phyloP scores from a whole-genome alignment of 148 eudicot genomes.

The Dianthus caryophyllus region DNA sequence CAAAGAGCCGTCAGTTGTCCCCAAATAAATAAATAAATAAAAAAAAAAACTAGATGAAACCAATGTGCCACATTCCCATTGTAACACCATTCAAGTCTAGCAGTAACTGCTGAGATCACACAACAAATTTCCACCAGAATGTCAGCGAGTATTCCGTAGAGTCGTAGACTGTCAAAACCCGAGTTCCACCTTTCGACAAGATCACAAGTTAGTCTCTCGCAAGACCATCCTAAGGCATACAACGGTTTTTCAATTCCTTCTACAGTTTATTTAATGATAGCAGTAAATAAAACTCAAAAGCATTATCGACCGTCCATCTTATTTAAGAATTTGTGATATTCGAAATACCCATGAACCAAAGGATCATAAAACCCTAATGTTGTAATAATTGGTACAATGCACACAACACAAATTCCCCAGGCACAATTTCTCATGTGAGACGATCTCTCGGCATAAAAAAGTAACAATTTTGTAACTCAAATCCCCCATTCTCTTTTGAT shows the following conservation, averaged over 20 bases:
- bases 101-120: background rate
- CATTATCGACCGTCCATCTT: background rate
- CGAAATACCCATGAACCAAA: background rate
- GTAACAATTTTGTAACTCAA: too few species aligned
- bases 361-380: background rate
- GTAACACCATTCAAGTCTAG: background rate
- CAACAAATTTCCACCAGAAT: background rate
- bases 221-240: too few species aligned
- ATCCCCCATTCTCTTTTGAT: too few species aligned
- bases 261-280: too few species aligned
- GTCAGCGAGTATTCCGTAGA: background rate
- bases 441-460: too few species aligned
- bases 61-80: background rate
- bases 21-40: too few species aligned
- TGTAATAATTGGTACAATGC: background rate
- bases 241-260: too few species aligned
- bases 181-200: background rate
- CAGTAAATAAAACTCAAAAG: too few species aligned
- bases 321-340: background rate
- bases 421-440: too few species aligned
- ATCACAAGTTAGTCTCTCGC: too few species aligned
- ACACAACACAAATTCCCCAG: slow-evolving; percentile 1
- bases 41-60: background rate
- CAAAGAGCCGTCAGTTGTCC: background rate
- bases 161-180: background rate